These are phyloP conservation scores for Parathielavia hyrcaniae DNA, from an alignment of 495 filamentous ascomycete genomes.

Conservation along the genomic window DNA sequence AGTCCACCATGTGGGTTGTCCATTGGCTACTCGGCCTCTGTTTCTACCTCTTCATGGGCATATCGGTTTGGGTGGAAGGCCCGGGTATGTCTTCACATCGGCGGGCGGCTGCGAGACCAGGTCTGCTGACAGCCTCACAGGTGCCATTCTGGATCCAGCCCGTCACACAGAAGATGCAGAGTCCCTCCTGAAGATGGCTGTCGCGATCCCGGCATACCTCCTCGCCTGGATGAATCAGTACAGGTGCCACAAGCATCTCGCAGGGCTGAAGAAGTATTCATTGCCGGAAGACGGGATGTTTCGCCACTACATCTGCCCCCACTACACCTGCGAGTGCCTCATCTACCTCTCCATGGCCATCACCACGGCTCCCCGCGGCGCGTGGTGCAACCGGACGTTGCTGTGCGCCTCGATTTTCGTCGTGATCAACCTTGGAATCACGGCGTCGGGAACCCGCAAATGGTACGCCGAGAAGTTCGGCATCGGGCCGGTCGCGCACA, in stretches of 20 bases:
- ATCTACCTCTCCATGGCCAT: constrained; percentile 77
- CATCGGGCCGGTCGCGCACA: constrained; percentile 52
- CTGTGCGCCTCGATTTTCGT: constrained; percentile 65
- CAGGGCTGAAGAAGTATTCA: constrained; percentile 74
- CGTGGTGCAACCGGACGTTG: constrained; percentile 66
- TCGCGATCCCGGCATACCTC: constrained; percentile 62
- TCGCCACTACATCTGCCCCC: constrained; percentile 66
- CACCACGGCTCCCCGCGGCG: constrained; percentile 58
- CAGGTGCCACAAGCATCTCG: constrained; percentile 73
- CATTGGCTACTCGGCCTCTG: constrained; percentile 73
- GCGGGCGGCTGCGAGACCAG: constrained; percentile 4
- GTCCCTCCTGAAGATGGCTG: constrained; percentile 54
- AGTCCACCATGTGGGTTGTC: constrained; percentile 69
- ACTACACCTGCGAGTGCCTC: constrained; percentile 82
- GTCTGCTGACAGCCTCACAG: constrained; percentile 23
- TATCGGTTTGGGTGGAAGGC: constrained; percentile 84
- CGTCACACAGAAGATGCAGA: constrained; percentile 31
- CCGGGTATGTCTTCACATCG: constrained; percentile 48
- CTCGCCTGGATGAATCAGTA: constrained; percentile 72
- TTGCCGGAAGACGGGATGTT: constrained; percentile 66
- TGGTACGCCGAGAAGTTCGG: constrained; percentile 86
- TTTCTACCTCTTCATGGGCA: constrained; percentile 66
- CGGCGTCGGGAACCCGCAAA: constrained; percentile 64
- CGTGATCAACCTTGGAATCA: constrained; percentile 69
- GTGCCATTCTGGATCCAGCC: constrained; percentile 32